phyloP scores from a whole-genome alignment of 495 filamentous ascomycete genomes.

The Talaromyces adpressus region DNA sequence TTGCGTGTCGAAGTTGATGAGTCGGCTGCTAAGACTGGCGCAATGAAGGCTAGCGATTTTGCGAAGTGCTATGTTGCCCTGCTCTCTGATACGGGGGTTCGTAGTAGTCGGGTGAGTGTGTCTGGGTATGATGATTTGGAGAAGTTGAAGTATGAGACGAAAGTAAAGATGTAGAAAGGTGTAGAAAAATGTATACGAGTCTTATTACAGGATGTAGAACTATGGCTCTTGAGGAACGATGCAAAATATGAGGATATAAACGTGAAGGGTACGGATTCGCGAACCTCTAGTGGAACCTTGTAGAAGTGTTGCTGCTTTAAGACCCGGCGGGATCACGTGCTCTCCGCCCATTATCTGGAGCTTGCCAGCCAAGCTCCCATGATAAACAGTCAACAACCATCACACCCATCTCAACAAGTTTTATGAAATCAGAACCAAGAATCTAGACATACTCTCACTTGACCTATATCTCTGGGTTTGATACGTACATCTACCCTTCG shows the following conservation, averaged over 20 bases:
- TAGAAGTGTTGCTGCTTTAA: neutral
- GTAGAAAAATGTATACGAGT: neutral
- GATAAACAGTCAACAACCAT: neutral
- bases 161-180: neutral
- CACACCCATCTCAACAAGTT: neutral
- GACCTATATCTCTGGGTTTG: too few relatives aligned
- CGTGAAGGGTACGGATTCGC: neutral
- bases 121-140: neutral
- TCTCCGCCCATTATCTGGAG: neutral
- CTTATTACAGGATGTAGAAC: neutral
- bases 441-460: too few relatives aligned
- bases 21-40: slow-evolving; percentile 13
- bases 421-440: neutral
- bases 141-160: neutral
- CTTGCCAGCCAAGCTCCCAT: slow-evolving; percentile 1
- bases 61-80: neutral
- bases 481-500: neutral
- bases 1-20: slow-evolving; percentile 27
- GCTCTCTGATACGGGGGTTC: neutral
- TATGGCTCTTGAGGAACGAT: neutral
- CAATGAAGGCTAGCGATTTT: slow-evolving; percentile 4
- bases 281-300: neutral
- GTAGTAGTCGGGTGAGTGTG: neutral
- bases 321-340: neutral
- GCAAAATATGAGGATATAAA: neutral